Conservation (phyloP, 305 asterid species). For the Fraxinus floribunda region DNA sequence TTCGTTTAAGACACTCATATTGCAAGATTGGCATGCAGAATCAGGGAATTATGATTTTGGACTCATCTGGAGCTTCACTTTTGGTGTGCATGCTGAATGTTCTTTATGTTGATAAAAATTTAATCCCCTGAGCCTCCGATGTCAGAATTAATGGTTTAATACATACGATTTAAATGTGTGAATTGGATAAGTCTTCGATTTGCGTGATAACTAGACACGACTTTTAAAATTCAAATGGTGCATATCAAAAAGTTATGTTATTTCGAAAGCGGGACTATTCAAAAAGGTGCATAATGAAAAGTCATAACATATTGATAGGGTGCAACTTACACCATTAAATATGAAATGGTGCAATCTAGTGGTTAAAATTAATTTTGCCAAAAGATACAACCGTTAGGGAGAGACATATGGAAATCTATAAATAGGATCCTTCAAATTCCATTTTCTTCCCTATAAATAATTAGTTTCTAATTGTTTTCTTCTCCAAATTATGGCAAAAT, state of each 20-base stretch:
- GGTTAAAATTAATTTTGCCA: not conserved
- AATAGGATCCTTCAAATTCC: not conserved
- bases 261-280: not conserved
- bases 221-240: not conserved
- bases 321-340: not conserved
- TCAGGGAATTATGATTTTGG: not conserved
- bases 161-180: not conserved
- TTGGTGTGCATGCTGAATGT: not conserved
- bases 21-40: not conserved
- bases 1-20: constrained; percentile 39
- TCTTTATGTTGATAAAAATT: not conserved
- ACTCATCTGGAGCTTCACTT: not conserved
- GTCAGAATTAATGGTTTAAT: not conserved
- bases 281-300: not conserved
- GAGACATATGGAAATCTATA: not conserved
- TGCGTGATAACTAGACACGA: not conserved
- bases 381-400: not conserved
- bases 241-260: not conserved
- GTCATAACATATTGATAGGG: not conserved
- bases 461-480: not conserved
- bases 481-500: not conserved
- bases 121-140: not conserved
- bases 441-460: not conserved
- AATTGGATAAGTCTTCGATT: not conserved
- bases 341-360: not conserved